Evolutionary conservation across 306 rosid genomes (phyloP).

Genomic region (Corylus heterophylla): DNA sequence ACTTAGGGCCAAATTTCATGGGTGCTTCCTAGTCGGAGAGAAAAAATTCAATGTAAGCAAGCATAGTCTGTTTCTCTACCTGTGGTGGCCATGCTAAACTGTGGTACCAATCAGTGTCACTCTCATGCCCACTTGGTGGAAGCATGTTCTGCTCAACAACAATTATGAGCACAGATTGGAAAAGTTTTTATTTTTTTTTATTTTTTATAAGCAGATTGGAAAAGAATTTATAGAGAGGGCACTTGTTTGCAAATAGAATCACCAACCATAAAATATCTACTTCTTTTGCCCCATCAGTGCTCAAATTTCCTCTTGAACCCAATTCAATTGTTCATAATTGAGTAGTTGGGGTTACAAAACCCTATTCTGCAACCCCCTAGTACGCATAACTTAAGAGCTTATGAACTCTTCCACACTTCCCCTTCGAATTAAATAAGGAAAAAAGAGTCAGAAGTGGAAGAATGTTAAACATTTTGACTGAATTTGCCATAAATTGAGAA

Average conservation of each 20-base stretch:
- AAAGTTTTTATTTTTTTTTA: too few relatives aligned
- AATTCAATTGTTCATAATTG: not conserved
- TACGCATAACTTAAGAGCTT: not conserved
- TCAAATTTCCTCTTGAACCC: not conserved
- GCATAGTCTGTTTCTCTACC: not conserved
- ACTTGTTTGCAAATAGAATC: not conserved
- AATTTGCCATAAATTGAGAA: not conserved
- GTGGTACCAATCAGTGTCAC: not conserved
- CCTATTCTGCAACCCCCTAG: not conserved
- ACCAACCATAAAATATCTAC: not conserved
- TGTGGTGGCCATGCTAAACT: not conserved
- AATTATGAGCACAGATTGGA: not conserved
- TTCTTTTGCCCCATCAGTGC: not conserved
- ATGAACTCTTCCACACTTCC: not conserved
- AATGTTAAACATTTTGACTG: not conserved
- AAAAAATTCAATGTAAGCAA: not conserved
- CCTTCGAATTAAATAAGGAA: not conserved
- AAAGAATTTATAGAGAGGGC: not conserved
- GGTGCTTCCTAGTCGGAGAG: not conserved
- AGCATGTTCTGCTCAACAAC: not conserved
- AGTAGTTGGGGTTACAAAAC: not conserved
- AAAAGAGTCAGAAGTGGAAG: not conserved
- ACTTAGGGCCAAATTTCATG: not conserved
- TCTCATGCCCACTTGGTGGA: not conserved
- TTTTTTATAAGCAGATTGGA: not conserved